Evolutionary conservation across 495 filamentous ascomycete species (phyloP).

Genomic region (Penicillium bovifimosum): DNA sequence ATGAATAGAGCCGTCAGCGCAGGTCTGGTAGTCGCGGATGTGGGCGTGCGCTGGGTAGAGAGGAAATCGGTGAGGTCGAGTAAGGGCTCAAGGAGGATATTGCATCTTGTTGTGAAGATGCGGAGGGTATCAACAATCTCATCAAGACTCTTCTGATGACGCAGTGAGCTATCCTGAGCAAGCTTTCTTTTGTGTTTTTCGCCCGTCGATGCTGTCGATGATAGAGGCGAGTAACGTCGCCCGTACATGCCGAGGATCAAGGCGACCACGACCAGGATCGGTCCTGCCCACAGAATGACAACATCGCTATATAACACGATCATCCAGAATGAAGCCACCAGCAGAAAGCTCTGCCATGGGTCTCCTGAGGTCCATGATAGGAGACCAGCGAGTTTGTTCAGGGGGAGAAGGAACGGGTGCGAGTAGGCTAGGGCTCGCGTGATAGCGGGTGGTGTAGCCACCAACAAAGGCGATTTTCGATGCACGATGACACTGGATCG

Average conservation of each 20-base stretch:
- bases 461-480: slow-evolving; percentile 88
- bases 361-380: slow-evolving; percentile 91
- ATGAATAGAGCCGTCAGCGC: slow-evolving; percentile 85
- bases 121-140: slow-evolving; percentile 93
- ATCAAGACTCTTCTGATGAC: slow-evolving; percentile 81
- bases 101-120: slow-evolving; percentile 82
- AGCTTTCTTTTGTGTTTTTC: slow-evolving; percentile 49
- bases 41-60: slow-evolving; percentile 84
- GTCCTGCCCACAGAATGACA: slow-evolving; percentile 73
- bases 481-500: slow-evolving; percentile 91
- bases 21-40: slow-evolving; percentile 86
- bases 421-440: slow-evolving; percentile 90
- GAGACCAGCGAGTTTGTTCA: slow-evolving; percentile 77
- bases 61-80: slow-evolving; percentile 87
- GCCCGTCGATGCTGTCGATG: slow-evolving; percentile 70
- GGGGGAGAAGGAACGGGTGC: slow-evolving; percentile 81
- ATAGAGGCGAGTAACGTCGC: slow-evolving; percentile 81
- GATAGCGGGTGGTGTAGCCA: slow-evolving; percentile 89
- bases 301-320: slow-evolving; percentile 78
- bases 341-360: slow-evolving; percentile 92
- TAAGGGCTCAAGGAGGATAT: slow-evolving; percentile 84
- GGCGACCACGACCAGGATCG: slow-evolving; percentile 68
- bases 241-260: slow-evolving; percentile 92
- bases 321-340: slow-evolving; percentile 81
- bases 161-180: slow-evolving; percentile 56